These are phyloP conservation scores for Dioscorea dumetorum DNA, from an alignment of 106 monocot genomes.

Conservation along the genomic window DNA sequence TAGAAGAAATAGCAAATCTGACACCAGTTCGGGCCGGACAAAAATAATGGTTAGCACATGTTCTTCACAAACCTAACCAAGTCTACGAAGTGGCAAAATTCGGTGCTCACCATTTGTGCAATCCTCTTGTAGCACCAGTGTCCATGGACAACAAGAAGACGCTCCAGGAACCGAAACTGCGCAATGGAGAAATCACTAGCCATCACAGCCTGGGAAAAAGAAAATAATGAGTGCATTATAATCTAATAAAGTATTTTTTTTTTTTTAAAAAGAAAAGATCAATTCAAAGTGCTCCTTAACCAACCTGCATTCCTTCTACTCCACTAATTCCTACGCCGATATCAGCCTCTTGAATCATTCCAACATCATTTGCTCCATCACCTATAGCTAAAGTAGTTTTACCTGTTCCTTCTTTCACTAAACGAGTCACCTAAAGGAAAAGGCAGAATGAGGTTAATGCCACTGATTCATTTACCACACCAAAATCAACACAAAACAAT, in stretches of 20 bases:
- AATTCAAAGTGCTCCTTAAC: not conserved
- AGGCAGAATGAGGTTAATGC: not conserved
- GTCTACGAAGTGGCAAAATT: no score
- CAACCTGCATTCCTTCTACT: slow-evolving; percentile 80
- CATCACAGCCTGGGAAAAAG: slow-evolving; percentile 60
- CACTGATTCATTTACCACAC: not conserved
- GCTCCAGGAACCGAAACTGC: slow-evolving; percentile 64
- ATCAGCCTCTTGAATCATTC: slow-evolving; percentile 85
- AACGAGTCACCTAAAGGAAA: slow-evolving; percentile 43
- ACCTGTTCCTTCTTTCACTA: slow-evolving; percentile 73
- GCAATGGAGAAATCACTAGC: slow-evolving; percentile 76
- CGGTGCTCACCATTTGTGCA: slow-evolving; percentile 52
- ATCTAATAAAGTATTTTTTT: not conserved
- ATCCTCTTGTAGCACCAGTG: slow-evolving; percentile 84
- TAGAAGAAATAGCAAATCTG: slow-evolving; percentile 87
- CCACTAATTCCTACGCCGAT: slow-evolving; percentile 84
- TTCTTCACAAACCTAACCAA: no score
- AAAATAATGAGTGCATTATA: not conserved
- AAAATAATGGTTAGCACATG: no score
- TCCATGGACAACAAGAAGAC: slow-evolving; percentile 72
- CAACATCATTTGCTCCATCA: slow-evolving; percentile 82
- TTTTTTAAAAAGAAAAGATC: not conserved
- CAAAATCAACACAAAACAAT: not conserved
- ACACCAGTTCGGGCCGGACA: not conserved
- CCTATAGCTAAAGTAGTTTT: slow-evolving; percentile 67